Evolutionary conservation across 345 rosid genomes (phyloP).

Genomic region (Arabis hirsuta): DNA sequence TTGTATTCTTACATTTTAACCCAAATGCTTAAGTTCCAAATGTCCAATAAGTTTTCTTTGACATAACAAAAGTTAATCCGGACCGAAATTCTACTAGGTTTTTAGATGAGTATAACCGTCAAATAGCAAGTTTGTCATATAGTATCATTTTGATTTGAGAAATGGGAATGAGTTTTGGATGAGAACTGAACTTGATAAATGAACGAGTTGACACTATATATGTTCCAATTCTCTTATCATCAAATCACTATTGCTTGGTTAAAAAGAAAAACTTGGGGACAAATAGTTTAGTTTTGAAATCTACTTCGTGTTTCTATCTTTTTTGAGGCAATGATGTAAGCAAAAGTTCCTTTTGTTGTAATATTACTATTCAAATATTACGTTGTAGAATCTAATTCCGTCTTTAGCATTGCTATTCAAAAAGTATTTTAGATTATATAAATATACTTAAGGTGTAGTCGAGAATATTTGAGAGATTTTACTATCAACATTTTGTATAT

Average conservation of each 20-base stretch:
- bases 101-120: no score
- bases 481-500: constrained; percentile 12
- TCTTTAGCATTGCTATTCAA: constrained; percentile 35
- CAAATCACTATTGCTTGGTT: no score
- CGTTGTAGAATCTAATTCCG: constrained; percentile 41
- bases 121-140: no score
- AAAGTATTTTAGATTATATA: constrained; percentile 31
- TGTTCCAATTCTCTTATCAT: no score
- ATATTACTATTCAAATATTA: constrained; percentile 28
- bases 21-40: neutral
- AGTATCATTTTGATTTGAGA: no score
- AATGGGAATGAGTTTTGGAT: no score
- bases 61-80: no score
- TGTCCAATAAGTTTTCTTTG: no score
- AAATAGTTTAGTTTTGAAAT: constrained; percentile 25
- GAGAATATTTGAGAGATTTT: constrained; percentile 27
- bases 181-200: no score
- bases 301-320: constrained; percentile 23
- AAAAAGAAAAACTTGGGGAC: no score
- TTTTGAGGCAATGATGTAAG: constrained; percentile 33
- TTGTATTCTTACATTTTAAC: constrained; percentile 16
- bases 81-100: no score
- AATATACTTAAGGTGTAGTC: constrained; percentile 10
- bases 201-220: no score
- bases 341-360: constrained; percentile 36